phyloP scores from a whole-genome alignment of 441 rosid species.

The Hura crepitans region DNA sequence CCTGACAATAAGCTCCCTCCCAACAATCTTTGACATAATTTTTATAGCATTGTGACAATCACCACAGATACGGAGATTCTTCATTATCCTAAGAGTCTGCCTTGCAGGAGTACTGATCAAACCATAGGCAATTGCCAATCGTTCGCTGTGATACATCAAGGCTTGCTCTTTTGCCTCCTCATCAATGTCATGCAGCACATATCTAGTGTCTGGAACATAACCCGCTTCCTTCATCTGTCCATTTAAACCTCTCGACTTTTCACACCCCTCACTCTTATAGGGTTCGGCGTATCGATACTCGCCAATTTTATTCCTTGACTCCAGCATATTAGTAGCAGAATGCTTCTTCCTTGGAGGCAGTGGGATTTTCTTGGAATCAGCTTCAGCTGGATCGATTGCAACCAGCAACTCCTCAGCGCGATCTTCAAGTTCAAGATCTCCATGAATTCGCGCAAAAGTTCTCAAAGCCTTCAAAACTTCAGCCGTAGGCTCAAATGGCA shows the following conservation, averaged over 20 bases:
- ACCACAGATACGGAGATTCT: conserved; percentile 62
- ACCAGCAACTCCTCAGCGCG: conserved; percentile 40
- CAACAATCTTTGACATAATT: conserved; percentile 65
- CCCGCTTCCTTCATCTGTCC: conserved; percentile 57
- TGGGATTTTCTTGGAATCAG: conserved; percentile 24
- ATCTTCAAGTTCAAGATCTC: conserved; percentile 57
- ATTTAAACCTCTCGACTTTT: conserved; percentile 40
- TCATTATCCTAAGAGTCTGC: conserved; percentile 58
- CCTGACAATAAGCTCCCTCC: conserved; percentile 64
- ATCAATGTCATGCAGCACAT: conserved; percentile 65
- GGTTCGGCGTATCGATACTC: conserved; percentile 38
- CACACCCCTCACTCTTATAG: conserved; percentile 39
- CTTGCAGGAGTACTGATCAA: conserved; percentile 64
- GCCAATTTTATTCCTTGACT: conserved; percentile 39
- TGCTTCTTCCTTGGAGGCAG: conserved; percentile 43
- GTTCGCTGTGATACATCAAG: conserved; percentile 58
- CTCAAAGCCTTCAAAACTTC: conserved; percentile 45
- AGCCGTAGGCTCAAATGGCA: conserved; percentile 43
- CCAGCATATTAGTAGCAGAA: conserved; percentile 47
- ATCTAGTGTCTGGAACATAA: conserved; percentile 61
- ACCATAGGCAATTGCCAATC: conserved; percentile 63
- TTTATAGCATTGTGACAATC: conserved; percentile 67
- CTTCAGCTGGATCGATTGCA: conserved; percentile 35
- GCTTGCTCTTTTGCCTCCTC: conserved; percentile 69
- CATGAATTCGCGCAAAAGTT: conserved; percentile 44